Conservation (phyloP, 1,284 basidiomycete genomes). For the Athelia sp. region DNA sequence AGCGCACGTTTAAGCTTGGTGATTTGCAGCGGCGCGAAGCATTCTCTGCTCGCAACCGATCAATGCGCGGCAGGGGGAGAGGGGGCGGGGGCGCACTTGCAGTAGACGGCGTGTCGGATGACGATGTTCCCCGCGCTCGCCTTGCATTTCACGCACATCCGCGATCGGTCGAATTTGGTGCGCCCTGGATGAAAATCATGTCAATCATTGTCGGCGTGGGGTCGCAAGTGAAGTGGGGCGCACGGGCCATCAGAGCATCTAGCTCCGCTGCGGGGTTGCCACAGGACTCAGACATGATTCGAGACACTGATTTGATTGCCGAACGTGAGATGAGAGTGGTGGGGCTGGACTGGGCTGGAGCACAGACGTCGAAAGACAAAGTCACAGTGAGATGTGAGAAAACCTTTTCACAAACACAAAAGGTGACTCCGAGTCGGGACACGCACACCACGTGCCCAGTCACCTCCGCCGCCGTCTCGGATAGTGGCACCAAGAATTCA, state of each 20-base stretch:
- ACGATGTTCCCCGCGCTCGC: conserved; percentile 57
- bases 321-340: no score
- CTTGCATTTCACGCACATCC: conserved; percentile 69
- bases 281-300: conserved; percentile 31
- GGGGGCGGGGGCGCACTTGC: conserved; percentile 53
- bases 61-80: no score
- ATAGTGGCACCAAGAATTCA: no score
- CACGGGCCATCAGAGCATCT: conserved; percentile 63
- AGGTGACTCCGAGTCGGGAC: no score
- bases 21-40: conserved; percentile 58
- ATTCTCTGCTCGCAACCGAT: conserved; percentile 39
- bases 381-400: no score
- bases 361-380: no score
- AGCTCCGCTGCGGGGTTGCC: conserved; percentile 54
- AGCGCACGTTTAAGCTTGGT: conserved; percentile 62
- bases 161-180: conserved; percentile 59
- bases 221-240: conserved; percentile 15
- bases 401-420: no score
- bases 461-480: no score
- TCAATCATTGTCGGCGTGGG: not conserved
- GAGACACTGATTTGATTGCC: not conserved
- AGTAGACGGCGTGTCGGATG: conserved; percentile 75
- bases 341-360: no score
- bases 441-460: no score
- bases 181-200: conserved; percentile 30